A percentile compares a stretch with the other conserved stretches of the same genome.
phyloP scores from a whole-genome alignment of 164 flowering plant species.

The Aristolochia fimbriata region DNA sequence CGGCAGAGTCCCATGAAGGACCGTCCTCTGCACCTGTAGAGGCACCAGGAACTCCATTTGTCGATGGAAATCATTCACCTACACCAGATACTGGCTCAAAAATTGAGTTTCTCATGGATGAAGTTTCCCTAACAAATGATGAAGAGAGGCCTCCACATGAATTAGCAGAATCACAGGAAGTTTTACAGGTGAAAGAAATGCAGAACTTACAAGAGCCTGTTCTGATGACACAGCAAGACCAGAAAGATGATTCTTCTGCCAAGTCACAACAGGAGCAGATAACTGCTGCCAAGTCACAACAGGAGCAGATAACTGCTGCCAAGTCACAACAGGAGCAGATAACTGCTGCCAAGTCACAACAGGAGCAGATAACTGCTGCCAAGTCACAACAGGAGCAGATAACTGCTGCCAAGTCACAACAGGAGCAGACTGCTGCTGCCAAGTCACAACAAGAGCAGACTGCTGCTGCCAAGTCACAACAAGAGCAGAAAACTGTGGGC shows the following conservation, averaged over 20 bases:
- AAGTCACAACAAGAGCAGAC: constrained; percentile 71
- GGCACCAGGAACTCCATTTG: constrained; percentile 21
- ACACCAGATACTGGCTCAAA: constrained; percentile 23
- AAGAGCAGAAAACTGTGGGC: constrained; percentile 24
- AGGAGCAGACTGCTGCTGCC: constrained; percentile 24
- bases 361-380: too few species aligned
- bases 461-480: constrained; percentile 14
- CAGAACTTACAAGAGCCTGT: constrained; percentile 22
- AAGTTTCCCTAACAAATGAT: constrained; percentile 22
- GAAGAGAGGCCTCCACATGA: constrained; percentile 26
- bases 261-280: constrained; percentile 13
- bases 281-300: constrained; percentile 36
- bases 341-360: constrained; percentile 26
- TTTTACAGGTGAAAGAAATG: constrained; percentile 22
- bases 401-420: neutral
- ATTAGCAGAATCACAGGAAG: constrained; percentile 18
- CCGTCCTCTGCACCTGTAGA: constrained; percentile 18
- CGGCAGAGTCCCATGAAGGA: constrained; percentile 21
- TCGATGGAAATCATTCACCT: constrained; percentile 22
- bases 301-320: constrained; percentile 61
- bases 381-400: constrained; percentile 21
- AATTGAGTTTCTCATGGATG: constrained; percentile 20
- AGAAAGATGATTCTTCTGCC: neutral
- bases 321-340: constrained; percentile 11
- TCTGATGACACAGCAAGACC: constrained; percentile 19